A percentile compares a stretch with the other conserved stretches of the same genome.
These are phyloP conservation scores for Backusella psychrophila DNA, from an alignment of 192 early-diverging fungal species.

Conservation along the genomic window DNA sequence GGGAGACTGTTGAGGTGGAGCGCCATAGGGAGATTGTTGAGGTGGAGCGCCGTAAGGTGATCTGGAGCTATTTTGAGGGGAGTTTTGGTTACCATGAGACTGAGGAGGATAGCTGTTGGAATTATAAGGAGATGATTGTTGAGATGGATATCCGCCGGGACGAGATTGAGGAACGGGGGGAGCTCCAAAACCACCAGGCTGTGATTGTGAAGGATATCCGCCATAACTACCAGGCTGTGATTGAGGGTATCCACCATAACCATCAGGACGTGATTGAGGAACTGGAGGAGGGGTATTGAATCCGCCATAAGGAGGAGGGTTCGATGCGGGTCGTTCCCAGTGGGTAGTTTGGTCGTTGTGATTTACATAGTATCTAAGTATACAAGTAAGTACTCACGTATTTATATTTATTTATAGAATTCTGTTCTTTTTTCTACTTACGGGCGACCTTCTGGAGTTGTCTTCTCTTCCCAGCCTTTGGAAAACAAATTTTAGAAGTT, in stretches of 20 bases:
- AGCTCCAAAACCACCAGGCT: neutral
- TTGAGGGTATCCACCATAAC: slow-evolving; percentile 4
- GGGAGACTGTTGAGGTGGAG: neutral
- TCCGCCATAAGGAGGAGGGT: slow-evolving; percentile 7
- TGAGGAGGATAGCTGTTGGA: slow-evolving; percentile 12
- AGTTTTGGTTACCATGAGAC: neutral
- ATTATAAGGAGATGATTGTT: slow-evolving; percentile 16
- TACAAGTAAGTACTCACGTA: neutral
- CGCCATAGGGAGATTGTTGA: neutral
- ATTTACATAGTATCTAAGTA: slow-evolving; percentile 29
- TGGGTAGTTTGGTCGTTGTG: slow-evolving; percentile 24
- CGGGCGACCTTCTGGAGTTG: slow-evolving; percentile 19
- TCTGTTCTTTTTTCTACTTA: neutral
- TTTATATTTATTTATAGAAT: neutral
- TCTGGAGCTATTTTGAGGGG: neutral
- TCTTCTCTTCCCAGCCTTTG: slow-evolving; percentile 26
- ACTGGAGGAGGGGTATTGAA: neutral
- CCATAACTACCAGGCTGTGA: neutral
- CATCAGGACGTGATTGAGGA: neutral
- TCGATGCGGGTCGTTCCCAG: slow-evolving; percentile 30
- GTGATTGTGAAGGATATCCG: slow-evolving; percentile 6
- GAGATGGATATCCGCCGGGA: slow-evolving; percentile 8
- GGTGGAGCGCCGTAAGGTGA: neutral
- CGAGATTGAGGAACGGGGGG: slow-evolving; percentile 2
- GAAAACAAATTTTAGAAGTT: neutral